These are phyloP conservation scores for Pueraria montana DNA, from an alignment of 306 rosid genomes.

Conservation along the genomic window DNA sequence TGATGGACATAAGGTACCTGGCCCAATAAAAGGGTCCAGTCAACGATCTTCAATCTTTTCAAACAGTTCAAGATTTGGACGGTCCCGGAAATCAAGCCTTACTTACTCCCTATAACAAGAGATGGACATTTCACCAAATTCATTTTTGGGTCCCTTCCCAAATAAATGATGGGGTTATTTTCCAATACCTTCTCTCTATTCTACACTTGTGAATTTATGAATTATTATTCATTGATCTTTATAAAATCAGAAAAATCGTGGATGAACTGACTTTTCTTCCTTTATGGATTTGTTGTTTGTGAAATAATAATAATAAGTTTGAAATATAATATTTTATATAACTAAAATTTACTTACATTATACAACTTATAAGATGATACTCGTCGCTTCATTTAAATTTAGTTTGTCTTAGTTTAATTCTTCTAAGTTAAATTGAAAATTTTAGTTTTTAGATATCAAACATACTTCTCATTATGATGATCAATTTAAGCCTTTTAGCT, in stretches of 20 bases:
- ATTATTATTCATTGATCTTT: slow-evolving; percentile 15
- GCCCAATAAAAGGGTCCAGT: slow-evolving; percentile 52
- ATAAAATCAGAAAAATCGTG: not conserved
- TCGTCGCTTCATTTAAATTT: not conserved
- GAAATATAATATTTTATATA: not conserved
- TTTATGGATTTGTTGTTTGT: not conserved
- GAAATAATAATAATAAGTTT: not conserved
- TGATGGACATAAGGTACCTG: too few species aligned
- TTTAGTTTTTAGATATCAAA: too few species aligned
- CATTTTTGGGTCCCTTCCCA: slow-evolving; percentile 16
- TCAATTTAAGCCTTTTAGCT: too few species aligned
- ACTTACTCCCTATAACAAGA: slow-evolving; percentile 18
- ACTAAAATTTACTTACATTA: not conserved
- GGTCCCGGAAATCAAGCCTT: slow-evolving; percentile 47
- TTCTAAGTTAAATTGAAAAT: too few species aligned
- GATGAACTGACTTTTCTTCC: not conserved
- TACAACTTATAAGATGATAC: not conserved
- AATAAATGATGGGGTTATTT: not conserved
- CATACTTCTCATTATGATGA: too few species aligned
- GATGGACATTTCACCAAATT: slow-evolving; percentile 48
- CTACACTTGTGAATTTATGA: not conserved
- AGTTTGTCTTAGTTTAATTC: too few species aligned
- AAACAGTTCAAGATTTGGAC: slow-evolving; percentile 50
- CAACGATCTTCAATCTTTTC: slow-evolving; percentile 34
- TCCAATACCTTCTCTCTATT: not conserved